Evolutionary conservation across 306 rosid genomes (phyloP).

Genomic region (Rubus parviflorus): DNA sequence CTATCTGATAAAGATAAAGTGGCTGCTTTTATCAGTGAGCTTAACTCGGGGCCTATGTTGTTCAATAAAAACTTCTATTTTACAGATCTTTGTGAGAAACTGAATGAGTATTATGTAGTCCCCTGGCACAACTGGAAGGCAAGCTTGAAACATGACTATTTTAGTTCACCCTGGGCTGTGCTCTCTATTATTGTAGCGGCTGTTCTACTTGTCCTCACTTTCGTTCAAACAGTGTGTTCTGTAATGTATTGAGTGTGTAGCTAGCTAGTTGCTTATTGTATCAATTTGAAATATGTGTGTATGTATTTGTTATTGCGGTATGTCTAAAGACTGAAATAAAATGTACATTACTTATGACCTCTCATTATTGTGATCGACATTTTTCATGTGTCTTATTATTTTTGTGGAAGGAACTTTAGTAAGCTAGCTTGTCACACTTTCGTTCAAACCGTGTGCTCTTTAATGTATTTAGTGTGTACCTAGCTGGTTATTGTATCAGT

Average conservation of each 20-base stretch:
- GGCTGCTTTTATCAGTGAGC: constrained; percentile 9
- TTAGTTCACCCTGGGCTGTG: constrained; percentile 16
- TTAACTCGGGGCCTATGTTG: constrained; percentile 24
- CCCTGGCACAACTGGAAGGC: constrained; percentile 23
- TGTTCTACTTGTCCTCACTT: background rate
- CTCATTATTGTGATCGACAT: no score
- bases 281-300: background rate
- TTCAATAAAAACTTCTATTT: background rate
- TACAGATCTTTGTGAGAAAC: background rate
- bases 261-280: background rate
- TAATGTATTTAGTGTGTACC: background rate
- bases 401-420: no score
- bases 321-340: no score
- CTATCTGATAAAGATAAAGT: constrained; percentile 17
- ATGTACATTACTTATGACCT: no score
- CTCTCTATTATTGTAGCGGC: background rate
- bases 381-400: no score
- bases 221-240: background rate
- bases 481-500: background rate
- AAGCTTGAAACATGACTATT: constrained; percentile 20
- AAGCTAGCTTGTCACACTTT: background rate
- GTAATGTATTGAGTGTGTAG: no score
- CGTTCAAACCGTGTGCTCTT: background rate
- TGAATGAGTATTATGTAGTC: background rate
- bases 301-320: no score